Base-by-base conservation (phyloP, 2,329 filamentous ascomycete genomes). In the Cadophora sp. region DNA sequence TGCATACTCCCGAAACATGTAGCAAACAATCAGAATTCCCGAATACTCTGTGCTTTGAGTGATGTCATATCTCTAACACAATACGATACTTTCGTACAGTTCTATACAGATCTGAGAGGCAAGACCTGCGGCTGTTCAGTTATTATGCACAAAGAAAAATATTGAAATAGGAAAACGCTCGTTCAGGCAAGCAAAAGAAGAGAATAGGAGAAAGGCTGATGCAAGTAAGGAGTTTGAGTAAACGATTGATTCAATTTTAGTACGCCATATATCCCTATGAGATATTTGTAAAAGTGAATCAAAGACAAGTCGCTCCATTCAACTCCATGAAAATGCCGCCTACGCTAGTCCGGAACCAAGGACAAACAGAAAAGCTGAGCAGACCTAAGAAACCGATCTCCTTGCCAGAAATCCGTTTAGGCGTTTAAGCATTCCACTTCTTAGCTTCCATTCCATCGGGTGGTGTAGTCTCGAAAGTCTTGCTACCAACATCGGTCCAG, bases 391-490 rank as follows among this genome's bases (percentile, higher is more conserved):
- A 14, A 8, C 20, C 2, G 48, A 13, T 30, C 20, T 6, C 33
- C 6, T 43, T 6, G 27, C 22, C 3, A 30, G 22, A 33, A 14
- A 18, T 14, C 16, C 14, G 9, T 45, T 13, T 24, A 24, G 14
- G 47, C 4, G 18, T 41, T 50, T 22, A 64, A 27, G 45, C 36
- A 7, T 47, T 63, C 89, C 90, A 96, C 76, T 89, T 88, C 83
- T 91, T 94, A 2, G 88, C 89, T 78, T 91, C 89, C 73, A 93
- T 89, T 0, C 93, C 93, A 56, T 94, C 90, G 0, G 93, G 93
- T 9, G 93, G 91, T 43, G 83, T 80, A 0, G 89, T 91, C 76
- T 92, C 87, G 30, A 97, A 91, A 27, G 81, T 90, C 20, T 87
- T 88, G 70, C 84, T 86, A 60, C 87, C 87, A 22, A 97, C 95